These are phyloP conservation scores for Odontarrhena argentea DNA, from an alignment of 345 rosid genomes.

Conservation along the genomic window DNA sequence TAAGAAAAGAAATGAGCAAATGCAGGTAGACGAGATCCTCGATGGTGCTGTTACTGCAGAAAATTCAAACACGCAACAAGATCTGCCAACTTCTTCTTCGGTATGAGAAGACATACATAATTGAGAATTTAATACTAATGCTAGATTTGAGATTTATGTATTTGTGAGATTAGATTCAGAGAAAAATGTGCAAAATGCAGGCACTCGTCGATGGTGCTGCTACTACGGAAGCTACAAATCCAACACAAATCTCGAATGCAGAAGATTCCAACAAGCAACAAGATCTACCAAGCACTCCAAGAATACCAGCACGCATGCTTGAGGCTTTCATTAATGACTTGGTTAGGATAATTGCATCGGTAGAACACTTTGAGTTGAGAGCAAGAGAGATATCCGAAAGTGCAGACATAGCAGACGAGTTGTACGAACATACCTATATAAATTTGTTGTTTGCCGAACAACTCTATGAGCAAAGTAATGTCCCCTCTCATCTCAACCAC, in stretches of 20 bases:
- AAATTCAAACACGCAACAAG: conserved; percentile 38
- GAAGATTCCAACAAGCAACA: conserved; percentile 41
- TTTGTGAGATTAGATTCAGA: no score
- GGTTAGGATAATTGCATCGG: conserved; percentile 45
- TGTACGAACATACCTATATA: conserved; percentile 31
- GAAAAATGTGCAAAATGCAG: conserved; percentile 39
- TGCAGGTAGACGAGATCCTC: conserved; percentile 60
- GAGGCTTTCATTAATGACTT: conserved; percentile 50
- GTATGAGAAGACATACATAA: background rate
- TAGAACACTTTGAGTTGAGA: conserved; percentile 50
- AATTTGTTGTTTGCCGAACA: background rate
- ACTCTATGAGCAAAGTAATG: background rate
- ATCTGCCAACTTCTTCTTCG: conserved; percentile 1
- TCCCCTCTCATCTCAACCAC: conserved; percentile 1
- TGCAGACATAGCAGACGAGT: conserved; percentile 40
- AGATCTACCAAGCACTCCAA: conserved; percentile 14
- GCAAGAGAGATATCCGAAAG: conserved; percentile 47
- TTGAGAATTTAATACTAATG: background rate
- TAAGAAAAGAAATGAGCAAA: background rate
- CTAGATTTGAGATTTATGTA: background rate
- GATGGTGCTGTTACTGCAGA: conserved; percentile 26
- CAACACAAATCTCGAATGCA: conserved; percentile 44
- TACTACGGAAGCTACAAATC: conserved; percentile 18
- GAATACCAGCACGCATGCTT: conserved; percentile 32
- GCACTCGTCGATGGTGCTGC: conserved; percentile 38